Percentiles rank a stretch among this genome's conserved stretches.
Evolutionary conservation across 768 basidiomycete genomes (phyloP).

Genomic region (Pulveroboletus frians): DNA sequence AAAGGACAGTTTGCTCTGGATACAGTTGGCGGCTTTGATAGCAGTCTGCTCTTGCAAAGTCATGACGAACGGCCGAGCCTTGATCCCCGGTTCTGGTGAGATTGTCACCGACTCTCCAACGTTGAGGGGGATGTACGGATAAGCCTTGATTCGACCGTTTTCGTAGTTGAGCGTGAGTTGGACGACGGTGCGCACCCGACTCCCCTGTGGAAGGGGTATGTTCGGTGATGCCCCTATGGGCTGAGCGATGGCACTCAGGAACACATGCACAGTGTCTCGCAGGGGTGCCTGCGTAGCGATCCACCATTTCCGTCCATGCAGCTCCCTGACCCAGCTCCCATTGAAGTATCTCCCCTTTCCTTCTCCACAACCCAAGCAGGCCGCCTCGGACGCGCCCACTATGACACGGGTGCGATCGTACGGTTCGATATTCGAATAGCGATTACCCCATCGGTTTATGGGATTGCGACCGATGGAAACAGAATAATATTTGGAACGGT

Average conservation of each 20-base stretch:
- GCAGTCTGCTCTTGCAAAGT: slow-evolving; percentile 45
- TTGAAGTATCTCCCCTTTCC: slow-evolving; percentile 61
- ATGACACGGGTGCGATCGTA: slow-evolving; percentile 79
- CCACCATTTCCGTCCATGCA: slow-evolving; percentile 71
- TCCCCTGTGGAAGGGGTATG: slow-evolving; percentile 25
- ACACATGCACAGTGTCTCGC: slow-evolving; percentile 62
- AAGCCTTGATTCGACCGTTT: slow-evolving; percentile 64
- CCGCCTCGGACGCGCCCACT: slow-evolving; percentile 30
- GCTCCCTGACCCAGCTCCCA: slow-evolving; percentile 81
- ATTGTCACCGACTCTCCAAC: slow-evolving; percentile 51
- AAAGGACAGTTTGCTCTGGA: slow-evolving; percentile 58
- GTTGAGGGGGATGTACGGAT: slow-evolving; percentile 65
- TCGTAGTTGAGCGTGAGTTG: slow-evolving; percentile 78
- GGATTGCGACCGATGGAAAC: slow-evolving; percentile 44
- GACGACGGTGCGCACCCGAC: slow-evolving; percentile 67
- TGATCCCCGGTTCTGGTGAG: slow-evolving; percentile 40
- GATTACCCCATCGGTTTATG: slow-evolving; percentile 48
- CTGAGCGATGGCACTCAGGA: slow-evolving; percentile 65
- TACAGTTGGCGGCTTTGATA: slow-evolving; percentile 55
- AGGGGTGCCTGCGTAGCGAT: slow-evolving; percentile 84
- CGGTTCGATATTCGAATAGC: slow-evolving; percentile 68
- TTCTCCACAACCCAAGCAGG: slow-evolving; percentile 18
- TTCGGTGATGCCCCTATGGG: slow-evolving; percentile 35
- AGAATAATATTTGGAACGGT: slow-evolving; percentile 48
- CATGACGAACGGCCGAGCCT: slow-evolving; percentile 46